Evolutionary conservation across 345 rosid genomes (phyloP).

Genomic region (Syzygium aromaticum): DNA sequence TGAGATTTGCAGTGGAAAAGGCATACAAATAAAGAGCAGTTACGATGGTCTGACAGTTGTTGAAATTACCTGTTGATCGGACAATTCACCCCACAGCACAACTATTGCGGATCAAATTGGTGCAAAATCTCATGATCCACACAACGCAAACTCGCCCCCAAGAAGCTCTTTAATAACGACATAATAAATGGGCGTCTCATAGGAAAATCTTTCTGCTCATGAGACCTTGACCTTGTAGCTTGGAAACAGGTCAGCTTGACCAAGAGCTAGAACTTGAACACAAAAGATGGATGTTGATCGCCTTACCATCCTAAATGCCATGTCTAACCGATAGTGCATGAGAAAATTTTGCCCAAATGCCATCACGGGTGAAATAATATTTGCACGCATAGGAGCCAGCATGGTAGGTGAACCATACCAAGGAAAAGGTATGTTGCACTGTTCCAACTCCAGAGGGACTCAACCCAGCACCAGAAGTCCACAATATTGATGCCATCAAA

Average conservation of each 20-base stretch:
- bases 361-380: slow-evolving; percentile 45
- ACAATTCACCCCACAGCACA: not conserved
- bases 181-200: not conserved
- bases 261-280: not conserved
- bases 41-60: not conserved
- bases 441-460: slow-evolving; percentile 87
- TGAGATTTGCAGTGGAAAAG: not conserved
- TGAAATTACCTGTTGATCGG: not conserved
- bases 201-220: not conserved
- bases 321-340: not conserved
- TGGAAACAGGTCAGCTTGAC: not conserved
- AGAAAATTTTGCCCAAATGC: slow-evolving; percentile 2
- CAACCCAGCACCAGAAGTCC: slow-evolving; percentile 84
- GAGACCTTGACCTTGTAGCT: not conserved
- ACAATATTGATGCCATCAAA: slow-evolving; percentile 28
- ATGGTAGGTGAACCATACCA: slow-evolving; percentile 78
- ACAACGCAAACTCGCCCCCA: not conserved
- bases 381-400: slow-evolving; percentile 36
- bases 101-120: not conserved
- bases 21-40: not conserved
- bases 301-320: not conserved
- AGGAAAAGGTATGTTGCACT: slow-evolving; percentile 89
- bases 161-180: not conserved
- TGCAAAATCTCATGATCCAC: not conserved
- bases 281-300: not conserved